Conservation (phyloP, 371 early-diverging fungal genomes). For the Zychaea mexicana region DNA sequence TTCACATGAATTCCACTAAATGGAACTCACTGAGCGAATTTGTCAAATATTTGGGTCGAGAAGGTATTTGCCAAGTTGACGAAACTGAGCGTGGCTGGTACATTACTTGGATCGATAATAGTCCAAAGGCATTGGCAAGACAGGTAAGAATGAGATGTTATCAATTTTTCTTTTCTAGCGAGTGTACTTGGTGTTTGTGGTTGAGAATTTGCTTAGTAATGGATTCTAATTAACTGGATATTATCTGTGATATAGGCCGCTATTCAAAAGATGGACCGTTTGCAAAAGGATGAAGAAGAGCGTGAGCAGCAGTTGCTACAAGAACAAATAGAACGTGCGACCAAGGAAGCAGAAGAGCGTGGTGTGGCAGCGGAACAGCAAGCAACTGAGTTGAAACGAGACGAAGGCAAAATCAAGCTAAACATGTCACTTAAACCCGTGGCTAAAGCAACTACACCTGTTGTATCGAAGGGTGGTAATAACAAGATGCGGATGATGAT, state of each 20-base stretch:
- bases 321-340: conserved; percentile 83
- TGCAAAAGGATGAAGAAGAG: conserved; percentile 84
- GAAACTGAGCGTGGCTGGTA: conserved; percentile 91
- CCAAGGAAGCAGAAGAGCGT: conserved; percentile 49
- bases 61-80: conserved; percentile 85
- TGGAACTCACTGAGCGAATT: conserved; percentile 92
- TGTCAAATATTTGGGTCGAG: conserved; percentile 80
- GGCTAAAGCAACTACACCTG: conserved; percentile 14
- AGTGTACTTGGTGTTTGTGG: no score
- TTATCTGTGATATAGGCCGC: conserved; percentile 74
- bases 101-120: conserved; percentile 90
- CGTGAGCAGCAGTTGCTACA: conserved; percentile 73
- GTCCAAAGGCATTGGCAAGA: conserved; percentile 81
- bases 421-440: conserved; percentile 33
- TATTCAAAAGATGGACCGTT: conserved; percentile 79
- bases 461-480: conserved; percentile 13
- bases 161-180: not conserved
- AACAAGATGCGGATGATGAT: conserved; percentile 40
- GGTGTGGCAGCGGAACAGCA: conserved; percentile 33
- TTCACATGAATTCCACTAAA: conserved; percentile 96
- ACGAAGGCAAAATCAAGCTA: conserved; percentile 39
- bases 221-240: no score
- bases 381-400: conserved; percentile 72
- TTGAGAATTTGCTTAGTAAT: no score
- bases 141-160: conserved; percentile 36